Conservation (phyloP, 495 filamentous ascomycete species). For the Umbilicaria muhlenbergii region DNA sequence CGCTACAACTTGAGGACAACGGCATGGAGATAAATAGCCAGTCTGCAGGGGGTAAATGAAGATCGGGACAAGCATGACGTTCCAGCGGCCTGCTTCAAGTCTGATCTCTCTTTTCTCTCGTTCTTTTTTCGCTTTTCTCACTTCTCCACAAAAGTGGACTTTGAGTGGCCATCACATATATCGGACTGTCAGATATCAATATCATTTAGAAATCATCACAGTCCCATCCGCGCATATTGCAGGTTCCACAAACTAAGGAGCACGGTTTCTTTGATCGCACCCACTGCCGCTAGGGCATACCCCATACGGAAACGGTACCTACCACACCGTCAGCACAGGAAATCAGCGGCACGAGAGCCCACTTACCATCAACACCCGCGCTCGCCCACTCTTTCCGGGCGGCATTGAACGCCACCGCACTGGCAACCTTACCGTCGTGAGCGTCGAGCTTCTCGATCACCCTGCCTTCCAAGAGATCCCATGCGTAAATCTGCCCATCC, state of each 20-base stretch:
- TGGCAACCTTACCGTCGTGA: slow-evolving; percentile 40
- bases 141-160: neutral
- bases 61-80: too few relatives aligned
- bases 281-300: slow-evolving; percentile 7
- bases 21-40: neutral
- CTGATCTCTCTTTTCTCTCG: neutral
- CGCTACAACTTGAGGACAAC: slow-evolving; percentile 25
- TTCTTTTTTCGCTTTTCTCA: neutral
- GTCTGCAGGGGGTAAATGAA: too few relatives aligned
- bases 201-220: too few relatives aligned
- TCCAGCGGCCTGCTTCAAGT: slow-evolving; percentile 4
- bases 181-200: too few relatives aligned
- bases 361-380: slow-evolving; percentile 43
- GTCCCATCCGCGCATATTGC: too few relatives aligned
- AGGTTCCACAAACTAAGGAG: neutral
- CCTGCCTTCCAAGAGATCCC: slow-evolving; percentile 74
- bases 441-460: slow-evolving; percentile 44
- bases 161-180: too few relatives aligned
- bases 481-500: slow-evolving; percentile 60
- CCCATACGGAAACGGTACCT: slow-evolving; percentile 13
- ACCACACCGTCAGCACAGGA: neutral
- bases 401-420: slow-evolving; percentile 59
- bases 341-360: neutral
- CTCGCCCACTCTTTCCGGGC: slow-evolving; percentile 48
- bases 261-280: slow-evolving; percentile 14